Evolutionary conservation across 768 basidiomycete species (phyloP).

Genomic region (Suillus hirtellus): DNA sequence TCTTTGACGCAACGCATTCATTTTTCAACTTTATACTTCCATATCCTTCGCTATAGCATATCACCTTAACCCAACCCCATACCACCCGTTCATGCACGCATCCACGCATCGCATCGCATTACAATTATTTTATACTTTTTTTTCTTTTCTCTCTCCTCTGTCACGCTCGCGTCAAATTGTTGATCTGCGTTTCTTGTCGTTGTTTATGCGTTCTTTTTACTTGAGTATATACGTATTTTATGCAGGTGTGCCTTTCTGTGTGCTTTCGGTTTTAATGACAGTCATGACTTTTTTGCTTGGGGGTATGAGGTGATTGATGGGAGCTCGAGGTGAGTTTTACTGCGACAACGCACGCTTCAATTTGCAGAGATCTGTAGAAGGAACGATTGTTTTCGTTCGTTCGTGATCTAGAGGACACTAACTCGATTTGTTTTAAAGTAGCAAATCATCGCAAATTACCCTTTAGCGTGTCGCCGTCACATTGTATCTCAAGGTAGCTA

Average conservation of each 20-base stretch:
- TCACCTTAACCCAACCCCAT: slow-evolving; percentile 1
- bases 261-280: slow-evolving; percentile 4
- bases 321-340: neutral
- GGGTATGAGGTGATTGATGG: neutral
- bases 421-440: too few species aligned
- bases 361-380: too few species aligned
- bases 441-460: neutral
- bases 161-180: neutral
- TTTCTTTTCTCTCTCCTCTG: neutral
- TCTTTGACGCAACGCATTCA: slow-evolving; percentile 4
- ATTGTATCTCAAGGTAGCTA: neutral
- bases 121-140: slow-evolving; percentile 8
- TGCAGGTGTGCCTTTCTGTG: slow-evolving; percentile 18
- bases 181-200: slow-evolving; percentile 12
- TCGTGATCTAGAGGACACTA: too few species aligned
- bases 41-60: slow-evolving; percentile 6
- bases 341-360: neutral
- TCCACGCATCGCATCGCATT: slow-evolving; percentile 7
- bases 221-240: slow-evolving; percentile 14
- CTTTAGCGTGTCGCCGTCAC: neutral
- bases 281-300: slow-evolving; percentile 4
- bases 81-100: slow-evolving; percentile 9
- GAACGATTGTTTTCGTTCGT: neutral
- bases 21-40: neutral
- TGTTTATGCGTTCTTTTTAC: slow-evolving; percentile 30